Evolutionary conservation across 257 asterid genomes (phyloP), one percentile per base, ranked within the genome.

Genomic region (Asclepias syriaca): DNA sequence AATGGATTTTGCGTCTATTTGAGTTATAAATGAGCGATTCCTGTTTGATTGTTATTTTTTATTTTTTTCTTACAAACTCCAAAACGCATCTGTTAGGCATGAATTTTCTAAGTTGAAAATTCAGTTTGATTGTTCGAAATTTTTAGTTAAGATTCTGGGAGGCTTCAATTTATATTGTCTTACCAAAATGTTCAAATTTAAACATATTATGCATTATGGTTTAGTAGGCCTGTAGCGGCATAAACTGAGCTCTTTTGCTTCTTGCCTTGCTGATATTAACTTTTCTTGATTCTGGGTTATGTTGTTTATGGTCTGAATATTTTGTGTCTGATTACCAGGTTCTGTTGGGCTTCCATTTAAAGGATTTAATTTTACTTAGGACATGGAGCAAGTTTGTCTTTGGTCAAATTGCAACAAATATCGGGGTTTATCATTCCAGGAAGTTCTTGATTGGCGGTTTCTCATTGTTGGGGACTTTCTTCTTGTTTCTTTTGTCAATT

Each of bases 391-490:
- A 84, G 81, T 85, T 76, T 77, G 87, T 88, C 84, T 84, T 74
- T 87, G 90, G 90, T 87, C 96, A 80, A 84, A 84, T 83, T 85
- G 86, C 87, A 77, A 77, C 86, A 87, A 81, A 80, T 86, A 77
- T 66, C 86, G 81, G 77, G 85, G 73, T 74, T 87, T 87, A 67
- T 84, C 93, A 77, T 90, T 92, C 87, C 95, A 86, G 75, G 90
- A 95, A 91, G 91, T 88, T 72, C 95, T 92, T 63, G 89, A 90
- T 73, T 92, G 98, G 97, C 88, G 87, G 79, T 85, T 86, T 80
- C 83, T 92, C 83, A 76, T 79, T 83, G 78, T 80, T 83, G 90
- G 97, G 79, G 84, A 83, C 81, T 92, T 82, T 81, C 91, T 84
- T 84, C 90, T 95, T 76, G 87, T 92, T 81, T 86, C 95, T 84